These are phyloP conservation scores for Uncinocarpus reesii DNA, from an alignment of 2,329 filamentous ascomycete species.

Conservation along the genomic window DNA sequence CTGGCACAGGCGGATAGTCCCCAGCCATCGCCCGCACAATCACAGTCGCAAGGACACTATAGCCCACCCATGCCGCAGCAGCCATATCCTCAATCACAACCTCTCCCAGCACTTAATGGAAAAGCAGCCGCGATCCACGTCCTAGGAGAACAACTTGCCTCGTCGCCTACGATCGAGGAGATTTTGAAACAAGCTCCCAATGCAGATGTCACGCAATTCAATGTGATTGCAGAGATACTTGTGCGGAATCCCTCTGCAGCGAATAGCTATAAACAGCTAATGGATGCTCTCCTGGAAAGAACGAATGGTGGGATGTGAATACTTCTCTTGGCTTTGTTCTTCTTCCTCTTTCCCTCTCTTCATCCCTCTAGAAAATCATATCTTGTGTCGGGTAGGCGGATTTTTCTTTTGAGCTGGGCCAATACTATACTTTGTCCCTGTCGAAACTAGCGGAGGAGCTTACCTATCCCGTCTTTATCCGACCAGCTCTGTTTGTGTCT, in stretches of 20 bases:
- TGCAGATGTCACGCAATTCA: constrained; percentile 62
- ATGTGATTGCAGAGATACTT: constrained; percentile 59
- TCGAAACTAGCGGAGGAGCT: background rate
- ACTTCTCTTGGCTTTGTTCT: background rate
- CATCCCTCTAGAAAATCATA: background rate
- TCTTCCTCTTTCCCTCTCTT: background rate
- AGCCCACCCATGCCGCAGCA: constrained; percentile 22
- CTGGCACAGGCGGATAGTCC: constrained; percentile 8
- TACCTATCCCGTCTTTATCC: background rate
- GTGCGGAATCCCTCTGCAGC: constrained; percentile 55
- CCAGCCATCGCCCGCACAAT: background rate
- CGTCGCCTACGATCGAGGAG: constrained; percentile 57
- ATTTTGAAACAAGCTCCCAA: constrained; percentile 58
- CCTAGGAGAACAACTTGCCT: constrained; percentile 49
- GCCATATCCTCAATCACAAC: constrained; percentile 23
- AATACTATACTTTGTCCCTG: background rate
- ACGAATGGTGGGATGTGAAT: constrained; percentile 24
- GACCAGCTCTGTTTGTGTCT: background rate
- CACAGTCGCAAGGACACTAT: constrained; percentile 8
- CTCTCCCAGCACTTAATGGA: constrained; percentile 32
- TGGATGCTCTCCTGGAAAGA: constrained; percentile 32
- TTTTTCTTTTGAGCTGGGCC: background rate
- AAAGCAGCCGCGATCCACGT: constrained; percentile 52
- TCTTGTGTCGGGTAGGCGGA: background rate
- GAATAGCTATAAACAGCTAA: constrained; percentile 44